Percentiles rank a stretch among this genome's conserved stretches.
Evolutionary conservation across 805 yeast genomes (phyloP).

Genomic region (Saccharomycopsis oosterbeekiorum): DNA sequence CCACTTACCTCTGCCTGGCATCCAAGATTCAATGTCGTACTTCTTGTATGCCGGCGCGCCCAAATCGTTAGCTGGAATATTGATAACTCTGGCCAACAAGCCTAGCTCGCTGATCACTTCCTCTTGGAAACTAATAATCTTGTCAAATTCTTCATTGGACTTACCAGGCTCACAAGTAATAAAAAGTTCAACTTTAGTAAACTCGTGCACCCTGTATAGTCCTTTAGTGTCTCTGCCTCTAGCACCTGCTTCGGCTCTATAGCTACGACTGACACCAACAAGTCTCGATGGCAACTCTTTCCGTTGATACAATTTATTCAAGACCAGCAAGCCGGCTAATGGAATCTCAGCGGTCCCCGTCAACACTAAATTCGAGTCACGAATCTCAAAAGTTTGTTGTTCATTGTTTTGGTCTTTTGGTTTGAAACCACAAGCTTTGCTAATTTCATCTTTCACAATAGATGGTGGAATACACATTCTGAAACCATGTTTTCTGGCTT

Average conservation of each 20-base stretch:
- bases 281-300: constrained; percentile 43
- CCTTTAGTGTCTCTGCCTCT: constrained; percentile 91
- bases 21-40: constrained; percentile 93
- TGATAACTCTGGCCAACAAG: constrained; percentile 66
- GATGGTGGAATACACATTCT: constrained; percentile 73
- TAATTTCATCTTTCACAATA: constrained; percentile 65
- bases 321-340: constrained; percentile 64
- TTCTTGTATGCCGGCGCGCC: constrained; percentile 92
- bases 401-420: constrained; percentile 87
- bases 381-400: constrained; percentile 68
- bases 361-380: constrained; percentile 43
- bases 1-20: constrained; percentile 93
- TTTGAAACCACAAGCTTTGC: constrained; percentile 86
- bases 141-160: constrained; percentile 45
- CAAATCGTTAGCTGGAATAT: constrained; percentile 84
- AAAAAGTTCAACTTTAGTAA: constrained; percentile 88
- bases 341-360: constrained; percentile 97
- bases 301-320: constrained; percentile 34
- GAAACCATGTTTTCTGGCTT: constrained; percentile 63
- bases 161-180: constrained; percentile 48
- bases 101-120: constrained; percentile 59
- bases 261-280: constrained; percentile 80
- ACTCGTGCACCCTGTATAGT: constrained; percentile 89
- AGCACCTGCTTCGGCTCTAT: constrained; percentile 95
- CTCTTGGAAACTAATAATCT: constrained; percentile 54